Evolutionary conservation across 2,329 filamentous ascomycete species (phyloP).

Genomic region (Leptosphaerulina australis): DNA sequence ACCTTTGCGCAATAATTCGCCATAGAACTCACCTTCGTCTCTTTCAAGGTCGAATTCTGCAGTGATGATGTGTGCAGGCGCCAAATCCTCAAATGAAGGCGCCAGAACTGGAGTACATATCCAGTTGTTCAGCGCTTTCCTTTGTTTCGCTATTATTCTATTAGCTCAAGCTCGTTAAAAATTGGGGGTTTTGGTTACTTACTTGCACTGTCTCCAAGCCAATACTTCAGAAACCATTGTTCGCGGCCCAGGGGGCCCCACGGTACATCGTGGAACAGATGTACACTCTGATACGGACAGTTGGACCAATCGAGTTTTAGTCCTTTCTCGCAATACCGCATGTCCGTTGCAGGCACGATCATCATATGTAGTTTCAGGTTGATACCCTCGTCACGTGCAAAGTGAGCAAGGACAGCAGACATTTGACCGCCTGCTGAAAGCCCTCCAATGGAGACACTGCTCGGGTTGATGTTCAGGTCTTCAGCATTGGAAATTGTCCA

Average conservation of each 20-base stretch:
- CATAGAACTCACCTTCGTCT: constrained; percentile 23
- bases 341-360: constrained; percentile 24
- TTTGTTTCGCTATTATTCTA: neutral
- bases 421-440: constrained; percentile 54
- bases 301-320: constrained; percentile 9
- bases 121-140: constrained; percentile 20
- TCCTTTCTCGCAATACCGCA: constrained; percentile 20
- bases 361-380: constrained; percentile 21
- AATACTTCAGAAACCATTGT: constrained; percentile 23
- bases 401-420: constrained; percentile 22
- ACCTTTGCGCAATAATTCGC: constrained; percentile 10
- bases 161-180: neutral
- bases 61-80: constrained; percentile 23
- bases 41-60: constrained; percentile 25
- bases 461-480: constrained; percentile 19
- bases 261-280: constrained; percentile 23
- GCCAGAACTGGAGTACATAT: constrained; percentile 21
- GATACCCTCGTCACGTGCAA: constrained; percentile 23
- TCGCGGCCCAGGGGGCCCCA: constrained; percentile 23
- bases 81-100: constrained; percentile 17
- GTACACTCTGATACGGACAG: constrained; percentile 20
- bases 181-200: neutral
- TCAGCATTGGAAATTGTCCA: constrained; percentile 38
- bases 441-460: constrained; percentile 52
- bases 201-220: constrained; percentile 17